These are phyloP conservation scores for Xylaria acuta DNA, from an alignment of 495 filamentous ascomycete genomes.

Conservation along the genomic window DNA sequence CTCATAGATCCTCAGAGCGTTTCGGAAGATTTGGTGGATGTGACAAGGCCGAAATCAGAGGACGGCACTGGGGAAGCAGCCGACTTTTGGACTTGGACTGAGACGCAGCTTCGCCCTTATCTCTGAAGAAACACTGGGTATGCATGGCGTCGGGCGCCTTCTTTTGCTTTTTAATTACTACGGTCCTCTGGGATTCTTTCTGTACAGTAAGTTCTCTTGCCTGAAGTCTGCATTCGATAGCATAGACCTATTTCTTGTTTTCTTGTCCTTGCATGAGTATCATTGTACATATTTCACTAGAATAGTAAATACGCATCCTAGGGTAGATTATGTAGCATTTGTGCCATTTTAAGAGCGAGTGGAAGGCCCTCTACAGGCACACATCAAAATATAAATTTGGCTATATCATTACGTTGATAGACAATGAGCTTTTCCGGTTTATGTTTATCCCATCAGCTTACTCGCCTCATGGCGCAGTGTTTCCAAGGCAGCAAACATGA, in stretches of 20 bases:
- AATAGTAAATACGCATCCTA: too few species aligned
- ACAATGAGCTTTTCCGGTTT: neutral
- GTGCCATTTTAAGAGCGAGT: neutral
- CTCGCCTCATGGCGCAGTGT: slow-evolving; percentile 24
- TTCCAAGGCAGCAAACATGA: slow-evolving; percentile 31
- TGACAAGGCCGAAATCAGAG: neutral
- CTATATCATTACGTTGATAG: too few species aligned
- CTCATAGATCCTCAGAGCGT: neutral
- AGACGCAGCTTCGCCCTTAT: neutral
- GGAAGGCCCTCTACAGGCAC: neutral
- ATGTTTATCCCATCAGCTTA: slow-evolving; percentile 9
- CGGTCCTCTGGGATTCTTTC: too few species aligned
- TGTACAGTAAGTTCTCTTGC: too few species aligned
- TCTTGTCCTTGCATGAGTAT: too few species aligned
- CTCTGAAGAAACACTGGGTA: neutral
- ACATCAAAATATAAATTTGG: too few species aligned
- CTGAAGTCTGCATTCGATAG: too few species aligned
- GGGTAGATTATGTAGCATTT: too few species aligned
- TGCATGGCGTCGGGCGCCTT: neutral
- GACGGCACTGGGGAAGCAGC: neutral
- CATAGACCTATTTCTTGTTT: too few species aligned
- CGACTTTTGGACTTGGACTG: neutral
- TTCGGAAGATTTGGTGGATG: neutral
- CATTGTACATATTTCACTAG: too few species aligned
- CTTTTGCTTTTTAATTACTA: too few species aligned